Evolutionary conservation across 768 basidiomycete species (phyloP).

Genomic region (Suillus alpinus): DNA sequence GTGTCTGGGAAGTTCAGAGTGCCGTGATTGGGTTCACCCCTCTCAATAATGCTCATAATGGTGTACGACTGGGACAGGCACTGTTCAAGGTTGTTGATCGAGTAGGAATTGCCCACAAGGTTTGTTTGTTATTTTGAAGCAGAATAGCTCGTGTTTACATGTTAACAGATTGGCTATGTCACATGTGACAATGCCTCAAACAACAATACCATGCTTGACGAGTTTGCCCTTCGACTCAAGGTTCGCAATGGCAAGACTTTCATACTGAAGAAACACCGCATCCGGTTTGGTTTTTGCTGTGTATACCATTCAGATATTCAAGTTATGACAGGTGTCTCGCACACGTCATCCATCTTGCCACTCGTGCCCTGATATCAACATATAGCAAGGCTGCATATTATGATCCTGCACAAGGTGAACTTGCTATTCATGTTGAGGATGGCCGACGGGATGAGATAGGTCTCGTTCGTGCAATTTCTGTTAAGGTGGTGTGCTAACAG

Average conservation of each 20-base stretch:
- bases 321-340: conserved; percentile 16
- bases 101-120: conserved; percentile 27
- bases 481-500: conserved; percentile 26
- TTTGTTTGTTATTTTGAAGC: conserved; percentile 4
- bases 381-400: conserved; percentile 27
- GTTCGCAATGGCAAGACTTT: neutral
- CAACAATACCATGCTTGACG: conserved; percentile 20
- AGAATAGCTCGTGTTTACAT: too few species aligned
- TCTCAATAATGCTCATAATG: conserved; percentile 38
- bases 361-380: conserved; percentile 27
- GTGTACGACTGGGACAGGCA: conserved; percentile 34
- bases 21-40: conserved; percentile 35
- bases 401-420: conserved; percentile 11
- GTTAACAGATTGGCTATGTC: conserved; percentile 30
- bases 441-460: conserved; percentile 21
- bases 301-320: too few species aligned
- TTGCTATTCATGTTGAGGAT: neutral
- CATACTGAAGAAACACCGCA: conserved; percentile 3
- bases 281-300: conserved; percentile 2
- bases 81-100: conserved; percentile 33
- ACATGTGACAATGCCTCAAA: conserved; percentile 37
- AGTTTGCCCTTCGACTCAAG: conserved; percentile 16
- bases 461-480: conserved; percentile 21
- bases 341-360: conserved; percentile 35
- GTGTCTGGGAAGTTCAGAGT: conserved; percentile 26